A percentile compares a stretch with the other conserved stretches of the same genome.
phyloP scores from a whole-genome alignment of 495 filamentous ascomycete genomes.

The Lepidopterella palustris region DNA sequence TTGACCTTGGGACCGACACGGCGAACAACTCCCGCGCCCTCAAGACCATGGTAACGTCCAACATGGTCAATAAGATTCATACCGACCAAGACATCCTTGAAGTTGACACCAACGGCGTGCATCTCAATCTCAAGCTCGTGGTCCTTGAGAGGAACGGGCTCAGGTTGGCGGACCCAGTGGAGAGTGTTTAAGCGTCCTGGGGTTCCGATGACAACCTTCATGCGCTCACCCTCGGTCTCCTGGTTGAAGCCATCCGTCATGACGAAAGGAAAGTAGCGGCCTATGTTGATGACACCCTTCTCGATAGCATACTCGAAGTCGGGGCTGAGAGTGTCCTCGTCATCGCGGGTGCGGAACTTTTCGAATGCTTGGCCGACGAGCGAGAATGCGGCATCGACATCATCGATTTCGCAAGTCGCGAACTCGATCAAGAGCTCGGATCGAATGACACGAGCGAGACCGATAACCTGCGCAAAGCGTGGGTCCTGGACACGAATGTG shows the following conservation, averaged over 20 bases:
- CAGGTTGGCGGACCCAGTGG: not conserved
- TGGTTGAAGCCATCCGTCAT: not conserved
- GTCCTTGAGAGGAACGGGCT: not conserved
- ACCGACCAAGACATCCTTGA: not conserved
- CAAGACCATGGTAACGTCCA: not conserved
- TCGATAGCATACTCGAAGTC: not conserved
- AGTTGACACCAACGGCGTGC: not conserved
- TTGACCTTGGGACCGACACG: not conserved
- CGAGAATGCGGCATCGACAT: not conserved
- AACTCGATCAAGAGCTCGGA: not conserved
- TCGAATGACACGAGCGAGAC: not conserved
- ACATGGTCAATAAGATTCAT: not conserved
- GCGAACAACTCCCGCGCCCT: not conserved
- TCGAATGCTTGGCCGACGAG: not conserved
- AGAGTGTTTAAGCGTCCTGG: not conserved
- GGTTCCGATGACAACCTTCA: not conserved
- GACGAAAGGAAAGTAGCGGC: not conserved
- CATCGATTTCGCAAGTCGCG: not conserved
- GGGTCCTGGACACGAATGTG: not conserved
- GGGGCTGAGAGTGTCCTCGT: not conserved
- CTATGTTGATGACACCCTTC: not conserved
- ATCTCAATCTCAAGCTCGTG: not conserved
- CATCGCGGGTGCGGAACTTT: not conserved
- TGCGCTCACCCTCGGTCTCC: not conserved
- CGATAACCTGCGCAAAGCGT: not conserved